Base-by-base conservation (phyloP, 208 protist species). In the Willaertia magna region DNA sequence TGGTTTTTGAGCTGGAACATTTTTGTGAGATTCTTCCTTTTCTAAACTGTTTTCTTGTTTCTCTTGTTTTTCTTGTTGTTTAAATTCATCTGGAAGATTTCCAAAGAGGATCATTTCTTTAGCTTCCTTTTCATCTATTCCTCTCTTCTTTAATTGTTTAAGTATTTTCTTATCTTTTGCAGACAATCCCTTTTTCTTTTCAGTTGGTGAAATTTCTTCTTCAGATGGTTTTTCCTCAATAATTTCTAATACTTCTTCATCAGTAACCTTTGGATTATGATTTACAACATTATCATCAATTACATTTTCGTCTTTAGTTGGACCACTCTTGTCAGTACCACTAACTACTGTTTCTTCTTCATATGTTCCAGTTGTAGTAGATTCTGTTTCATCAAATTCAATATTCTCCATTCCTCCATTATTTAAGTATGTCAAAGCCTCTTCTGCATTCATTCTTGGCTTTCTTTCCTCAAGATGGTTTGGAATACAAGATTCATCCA, bases 401-500 rank as follows among this genome's bases (percentile, higher is more conserved):
- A 90, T 88, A 59, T 85, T 87, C 11, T 88, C 85, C 55, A 52
- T 42, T 16, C 18, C 67, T 39, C 40, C 85, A 16, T 49, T 82
- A 9, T 22, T 49, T 6, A 82, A n/a, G 34, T 82, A 55, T 30
- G n/a, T 79, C 6, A 22, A 85, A 14, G 79, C 87, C 30, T 59
- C 43, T 14, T 22, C 51, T 30, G 40, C n/a, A 42, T 9, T 49
- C 86, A 86, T 78, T 49, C 55, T 74, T 51, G 61, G 52, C 16
- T 86, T 18, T 39, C 86, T 86, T 52, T 93, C 89, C 22, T 85
- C 61, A 18, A 93, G 18, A 75, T 93, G 87, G 4, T 88, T 87
- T 39, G 86, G 83, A 40, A 94, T 75, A 51, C 84, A 90, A 48
- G 18, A 40, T 20, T 90, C 75, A 40, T 90, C 78, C 16, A 95